A percentile compares a stretch with the other conserved stretches of the same genome.
Conservation (phyloP, 1,284 basidiomycete genomes). For the Trametes versicolor region DNA sequence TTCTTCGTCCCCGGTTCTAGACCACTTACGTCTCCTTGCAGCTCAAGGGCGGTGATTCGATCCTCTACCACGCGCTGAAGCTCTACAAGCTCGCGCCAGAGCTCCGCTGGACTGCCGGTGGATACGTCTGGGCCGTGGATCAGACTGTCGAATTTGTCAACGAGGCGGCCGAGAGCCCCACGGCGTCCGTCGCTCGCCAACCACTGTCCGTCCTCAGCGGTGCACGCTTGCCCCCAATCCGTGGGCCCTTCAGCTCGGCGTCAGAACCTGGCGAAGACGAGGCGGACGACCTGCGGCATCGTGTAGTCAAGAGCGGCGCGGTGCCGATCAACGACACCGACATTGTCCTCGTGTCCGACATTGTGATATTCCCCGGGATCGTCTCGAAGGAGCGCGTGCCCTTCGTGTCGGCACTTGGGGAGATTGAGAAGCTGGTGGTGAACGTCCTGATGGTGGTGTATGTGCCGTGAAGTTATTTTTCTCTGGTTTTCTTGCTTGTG, state of each 20-base stretch:
- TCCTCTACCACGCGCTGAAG: slow-evolving; percentile 80
- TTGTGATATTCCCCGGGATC: slow-evolving; percentile 52
- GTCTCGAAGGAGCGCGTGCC: slow-evolving; percentile 75
- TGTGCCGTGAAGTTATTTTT: slow-evolving; percentile 54
- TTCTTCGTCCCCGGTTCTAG: slow-evolving; percentile 4
- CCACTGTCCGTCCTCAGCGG: slow-evolving; percentile 46
- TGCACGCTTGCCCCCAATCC: slow-evolving; percentile 47
- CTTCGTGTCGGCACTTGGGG: slow-evolving; percentile 66
- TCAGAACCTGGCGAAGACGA: slow-evolving; percentile 48
- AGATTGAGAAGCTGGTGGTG: slow-evolving; percentile 76
- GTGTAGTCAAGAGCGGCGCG: slow-evolving; percentile 75
- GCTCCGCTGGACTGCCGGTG: slow-evolving; percentile 81
- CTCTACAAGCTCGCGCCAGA: slow-evolving; percentile 77
- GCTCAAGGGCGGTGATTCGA: slow-evolving; percentile 80
- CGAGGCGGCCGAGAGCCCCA: slow-evolving; percentile 53
- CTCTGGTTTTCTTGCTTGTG: slow-evolving; percentile 21
- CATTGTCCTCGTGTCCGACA: slow-evolving; percentile 69
- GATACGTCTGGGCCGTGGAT: slow-evolving; percentile 82
- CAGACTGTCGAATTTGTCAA: slow-evolving; percentile 69
- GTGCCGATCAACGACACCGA: slow-evolving; percentile 69
- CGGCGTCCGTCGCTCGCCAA: slow-evolving; percentile 43
- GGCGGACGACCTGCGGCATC: slow-evolving; percentile 57
- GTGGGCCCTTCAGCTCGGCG: slow-evolving; percentile 55
- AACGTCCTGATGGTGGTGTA: slow-evolving; percentile 76
- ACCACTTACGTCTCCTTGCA: slow-evolving; percentile 41